Conservation (phyloP, 371 early-diverging fungal genomes). For the Syncephalastrum contaminatum region DNA sequence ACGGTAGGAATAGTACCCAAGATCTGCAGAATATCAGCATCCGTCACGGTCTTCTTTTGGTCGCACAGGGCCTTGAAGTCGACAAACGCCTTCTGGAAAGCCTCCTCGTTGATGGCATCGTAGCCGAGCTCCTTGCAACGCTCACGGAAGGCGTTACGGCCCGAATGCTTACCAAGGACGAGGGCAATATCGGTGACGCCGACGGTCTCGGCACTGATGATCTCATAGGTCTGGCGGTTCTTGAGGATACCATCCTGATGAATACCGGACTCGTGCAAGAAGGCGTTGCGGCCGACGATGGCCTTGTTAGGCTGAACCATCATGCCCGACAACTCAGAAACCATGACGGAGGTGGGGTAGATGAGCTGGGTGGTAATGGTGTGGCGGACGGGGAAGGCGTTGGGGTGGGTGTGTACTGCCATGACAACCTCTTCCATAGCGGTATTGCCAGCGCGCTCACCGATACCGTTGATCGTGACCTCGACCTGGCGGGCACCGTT, state of each 20-base stretch:
- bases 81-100: conserved; percentile 79
- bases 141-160: conserved; percentile 88
- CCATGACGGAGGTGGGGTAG: conserved; percentile 85
- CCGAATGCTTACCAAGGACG: conserved; percentile 95
- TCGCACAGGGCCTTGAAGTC: conserved; percentile 92
- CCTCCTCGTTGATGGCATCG: conserved; percentile 55
- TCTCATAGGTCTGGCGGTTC: conserved; percentile 93
- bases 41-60: conserved; percentile 86
- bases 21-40: conserved; percentile 86
- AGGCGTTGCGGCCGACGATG: conserved; percentile 97
- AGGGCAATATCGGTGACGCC: conserved; percentile 84
- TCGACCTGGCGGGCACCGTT: conserved; percentile 96
- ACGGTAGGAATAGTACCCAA: conserved; percentile 52
- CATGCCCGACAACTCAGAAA: conserved; percentile 89
- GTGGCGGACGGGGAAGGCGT: conserved; percentile 80
- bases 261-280: conserved; percentile 96
- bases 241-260: conserved; percentile 98
- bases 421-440: conserved; percentile 94
- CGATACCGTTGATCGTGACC: conserved; percentile 97
- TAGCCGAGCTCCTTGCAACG: conserved; percentile 83
- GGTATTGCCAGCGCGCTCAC: conserved; percentile 98
- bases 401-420: conserved; percentile 90
- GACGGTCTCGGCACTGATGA: conserved; percentile 89
- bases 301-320: conserved; percentile 95
- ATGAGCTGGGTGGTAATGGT: conserved; percentile 88